Evolutionary conservation across 2,329 filamentous ascomycete genomes (phyloP), one percentile per base, ranked within the genome.

Genomic region (Emergomyces pasteurianus): DNA sequence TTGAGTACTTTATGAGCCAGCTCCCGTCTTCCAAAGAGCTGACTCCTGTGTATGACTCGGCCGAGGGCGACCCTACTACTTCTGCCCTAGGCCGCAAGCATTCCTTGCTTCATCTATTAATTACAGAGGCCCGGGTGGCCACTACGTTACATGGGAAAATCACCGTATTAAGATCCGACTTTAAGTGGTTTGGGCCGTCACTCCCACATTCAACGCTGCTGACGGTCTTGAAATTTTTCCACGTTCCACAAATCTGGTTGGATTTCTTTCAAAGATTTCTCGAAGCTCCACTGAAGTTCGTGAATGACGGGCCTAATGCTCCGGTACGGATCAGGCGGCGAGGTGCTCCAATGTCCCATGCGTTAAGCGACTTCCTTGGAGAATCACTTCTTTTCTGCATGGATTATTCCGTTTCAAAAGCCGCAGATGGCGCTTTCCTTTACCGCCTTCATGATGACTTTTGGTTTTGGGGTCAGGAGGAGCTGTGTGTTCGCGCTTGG

Each of bases 361-460:
- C 79, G 0, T 74, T 88, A 1, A 84, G 82, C 26, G 80, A 84
- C 40, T 73, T 83, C 9, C 80, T 87, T 59, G 81, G 83, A 0
- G 86, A 88, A 67, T 72, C 77, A 0, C 73, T 85, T 0, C 72
- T 88, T 0, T 88, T 88, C 66, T 84, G 82, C 62, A 79, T 88
- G 65, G 86, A 88, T 67, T 84, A 83, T 66, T 78, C 84, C 0
- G 79, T 88, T 60, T 87, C 86, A 61, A 79, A 82, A 62, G 72
- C 74, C 1, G 83, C 84, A 0, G 63, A 74, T 6, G 83, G 83
- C 0, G 73, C 74, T 1, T 74, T 78, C n/a, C 70, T 87, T 12
- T 85, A 85, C 68, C 81, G 86, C 14, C 75, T 86, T 43, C 80
- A 86, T 58, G 85, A 87, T 63, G 84, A 87, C 64, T 77, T 87